These are phyloP conservation scores for Helianthus tuberosus DNA, from an alignment of 129 eudicot species.

Conservation along the genomic window DNA sequence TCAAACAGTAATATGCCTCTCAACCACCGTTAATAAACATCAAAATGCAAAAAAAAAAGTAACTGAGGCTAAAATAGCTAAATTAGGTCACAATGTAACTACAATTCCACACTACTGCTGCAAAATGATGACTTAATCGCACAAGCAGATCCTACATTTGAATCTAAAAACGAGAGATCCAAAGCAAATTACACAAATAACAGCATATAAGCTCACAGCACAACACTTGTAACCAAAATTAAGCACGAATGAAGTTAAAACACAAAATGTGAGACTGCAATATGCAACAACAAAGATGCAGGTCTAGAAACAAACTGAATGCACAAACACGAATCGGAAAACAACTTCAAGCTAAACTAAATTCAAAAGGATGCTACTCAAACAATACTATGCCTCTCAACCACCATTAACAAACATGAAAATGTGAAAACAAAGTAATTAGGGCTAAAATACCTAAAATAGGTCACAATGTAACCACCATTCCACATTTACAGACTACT, in stretches of 20 bases:
- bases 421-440: constrained; percentile 11
- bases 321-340: constrained; percentile 5
- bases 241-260: constrained; percentile 9
- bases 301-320: neutral
- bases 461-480: constrained; percentile 18
- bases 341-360: constrained; percentile 2
- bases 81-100: constrained; percentile 10
- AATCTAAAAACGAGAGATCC: constrained; percentile 16
- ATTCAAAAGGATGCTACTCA: neutral
- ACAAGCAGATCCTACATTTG: neutral
- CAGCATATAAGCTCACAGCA: no score
- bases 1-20: constrained; percentile 3
- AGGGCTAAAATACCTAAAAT: constrained; percentile 18
- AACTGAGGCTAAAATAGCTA: constrained; percentile 9
- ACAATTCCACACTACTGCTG: neutral
- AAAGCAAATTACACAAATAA: neutral
- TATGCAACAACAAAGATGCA: neutral
- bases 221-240: neutral
- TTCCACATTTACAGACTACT: constrained; percentile 14
- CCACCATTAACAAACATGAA: constrained; percentile 14
- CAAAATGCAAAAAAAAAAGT: neutral
- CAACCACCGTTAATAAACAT: constrained; percentile 3
- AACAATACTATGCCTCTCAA: constrained; percentile 14
- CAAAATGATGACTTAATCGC: constrained; percentile 6
- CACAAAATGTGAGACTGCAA: neutral